Conservation (phyloP, 2,329 filamentous ascomycete species). For the Nothophaeocryptopus gaeumannii region DNA sequence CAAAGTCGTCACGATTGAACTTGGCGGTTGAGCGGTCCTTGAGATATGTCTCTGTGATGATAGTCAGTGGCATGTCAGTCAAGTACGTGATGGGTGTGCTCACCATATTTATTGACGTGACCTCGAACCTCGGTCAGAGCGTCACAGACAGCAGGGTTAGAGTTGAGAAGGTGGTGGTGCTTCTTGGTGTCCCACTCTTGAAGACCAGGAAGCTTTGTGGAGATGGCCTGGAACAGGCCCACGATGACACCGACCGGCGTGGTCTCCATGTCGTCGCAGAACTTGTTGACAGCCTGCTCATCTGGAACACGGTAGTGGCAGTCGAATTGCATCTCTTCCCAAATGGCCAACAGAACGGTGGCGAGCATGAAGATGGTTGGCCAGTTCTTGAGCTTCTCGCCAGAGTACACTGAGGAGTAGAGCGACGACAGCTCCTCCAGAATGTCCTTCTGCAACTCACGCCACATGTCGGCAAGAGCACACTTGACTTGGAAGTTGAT, state of each 20-base stretch:
- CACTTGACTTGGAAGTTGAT: constrained; percentile 99
- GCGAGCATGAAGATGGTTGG: constrained; percentile 97
- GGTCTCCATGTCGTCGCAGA: constrained; percentile 95
- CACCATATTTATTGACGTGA: constrained; percentile 92
- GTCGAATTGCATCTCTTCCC: constrained; percentile 99
- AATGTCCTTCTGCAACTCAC: constrained; percentile 92
- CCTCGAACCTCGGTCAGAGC: constrained; percentile 93
- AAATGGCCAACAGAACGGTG: constrained; percentile 86
- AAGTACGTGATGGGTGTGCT: constrained; percentile 40
- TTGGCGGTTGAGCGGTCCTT: constrained; percentile 70
- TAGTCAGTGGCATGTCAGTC: constrained; percentile 15
- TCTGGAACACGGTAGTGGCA: constrained; percentile 93
- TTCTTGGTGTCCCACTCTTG: constrained; percentile 91
- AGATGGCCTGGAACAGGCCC: constrained; percentile 95
- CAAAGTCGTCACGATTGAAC: constrained; percentile 90
- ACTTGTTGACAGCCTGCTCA: constrained; percentile 79
- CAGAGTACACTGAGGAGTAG: constrained; percentile 97
- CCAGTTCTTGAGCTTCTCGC: constrained; percentile 98
- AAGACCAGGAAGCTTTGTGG: constrained; percentile 89
- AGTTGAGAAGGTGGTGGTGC: constrained; percentile 86
- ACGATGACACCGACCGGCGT: constrained; percentile 95
- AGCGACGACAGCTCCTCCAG: constrained; percentile 87
- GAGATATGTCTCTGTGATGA: constrained; percentile 74
- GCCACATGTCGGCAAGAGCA: constrained; percentile 96
- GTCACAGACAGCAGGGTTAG: constrained; percentile 87